Conservation (phyloP, 2,329 filamentous ascomycete species). For the Thielaviopsis populi region DNA sequence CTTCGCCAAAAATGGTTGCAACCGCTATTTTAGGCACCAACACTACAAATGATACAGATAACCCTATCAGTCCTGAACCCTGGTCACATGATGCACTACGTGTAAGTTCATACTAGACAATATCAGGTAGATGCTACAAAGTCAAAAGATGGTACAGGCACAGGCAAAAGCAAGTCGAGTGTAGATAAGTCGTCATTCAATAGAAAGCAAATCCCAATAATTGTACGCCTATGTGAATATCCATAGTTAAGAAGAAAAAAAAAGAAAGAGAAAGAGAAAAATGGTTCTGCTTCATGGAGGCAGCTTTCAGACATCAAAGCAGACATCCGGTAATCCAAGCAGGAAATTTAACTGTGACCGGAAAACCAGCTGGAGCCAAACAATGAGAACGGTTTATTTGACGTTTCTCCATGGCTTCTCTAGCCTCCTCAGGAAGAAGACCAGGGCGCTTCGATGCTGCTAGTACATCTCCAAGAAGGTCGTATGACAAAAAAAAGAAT, state of each 20-base stretch:
- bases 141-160: not conserved
- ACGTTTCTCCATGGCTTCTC: conserved; percentile 8
- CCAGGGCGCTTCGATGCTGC: not conserved
- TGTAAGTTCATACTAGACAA: too few relatives aligned
- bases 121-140: not conserved
- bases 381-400: conserved; percentile 13
- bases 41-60: too few relatives aligned
- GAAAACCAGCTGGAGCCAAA: conserved; percentile 8
- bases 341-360: not conserved
- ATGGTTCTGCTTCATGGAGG: not conserved
- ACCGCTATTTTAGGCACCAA: too few relatives aligned
- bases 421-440: not conserved
- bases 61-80: too few relatives aligned
- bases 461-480: not conserved
- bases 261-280: not conserved
- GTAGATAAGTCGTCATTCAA: conserved; percentile 14
- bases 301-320: not conserved
- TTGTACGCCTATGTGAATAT: conserved; percentile 11
- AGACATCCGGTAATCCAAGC: conserved; percentile 3
- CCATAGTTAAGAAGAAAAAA: not conserved
- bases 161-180: not conserved
- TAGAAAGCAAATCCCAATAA: conserved; percentile 14
- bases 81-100: too few relatives aligned
- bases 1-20: too few relatives aligned
- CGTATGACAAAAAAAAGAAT: conserved; percentile 8